These are phyloP conservation scores for Triticum urartu DNA, from an alignment of 176 grass and related monocot species.

Conservation along the genomic window DNA sequence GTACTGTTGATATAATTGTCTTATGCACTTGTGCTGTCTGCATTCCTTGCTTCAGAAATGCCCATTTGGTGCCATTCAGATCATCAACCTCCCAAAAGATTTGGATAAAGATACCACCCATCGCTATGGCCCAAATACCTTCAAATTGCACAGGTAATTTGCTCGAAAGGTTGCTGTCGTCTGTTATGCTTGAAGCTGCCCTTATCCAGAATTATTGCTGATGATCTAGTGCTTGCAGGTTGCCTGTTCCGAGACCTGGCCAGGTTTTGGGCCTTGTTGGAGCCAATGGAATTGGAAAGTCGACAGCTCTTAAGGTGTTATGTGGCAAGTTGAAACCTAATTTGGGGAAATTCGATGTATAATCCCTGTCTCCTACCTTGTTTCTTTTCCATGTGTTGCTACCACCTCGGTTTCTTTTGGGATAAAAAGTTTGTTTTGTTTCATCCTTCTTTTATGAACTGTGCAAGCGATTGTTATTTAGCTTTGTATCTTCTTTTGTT, in stretches of 20 bases:
- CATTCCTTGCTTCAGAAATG: constrained; percentile 64
- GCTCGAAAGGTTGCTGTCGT: neutral
- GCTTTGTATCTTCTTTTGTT: neutral
- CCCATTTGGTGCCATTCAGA: constrained; percentile 87
- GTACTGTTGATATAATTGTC: neutral
- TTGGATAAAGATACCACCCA: constrained; percentile 87
- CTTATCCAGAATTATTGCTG: constrained; percentile 7
- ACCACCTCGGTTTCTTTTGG: neutral
- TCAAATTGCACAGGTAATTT: constrained; percentile 72
- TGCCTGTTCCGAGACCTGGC: constrained; percentile 74
- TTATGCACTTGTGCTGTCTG: neutral
- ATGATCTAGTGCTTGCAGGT: constrained; percentile 35
- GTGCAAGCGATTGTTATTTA: constrained; percentile 6
- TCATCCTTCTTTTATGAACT: neutral
- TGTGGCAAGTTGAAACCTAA: constrained; percentile 78
- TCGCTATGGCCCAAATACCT: constrained; percentile 79
- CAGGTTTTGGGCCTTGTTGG: constrained; percentile 81
- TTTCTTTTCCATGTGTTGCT: constrained; percentile 14
- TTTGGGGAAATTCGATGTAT: constrained; percentile 72
- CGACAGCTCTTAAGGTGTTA: constrained; percentile 67
- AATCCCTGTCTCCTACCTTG: neutral
- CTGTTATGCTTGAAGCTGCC: neutral
- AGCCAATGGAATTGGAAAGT: constrained; percentile 76
- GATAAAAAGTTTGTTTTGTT: neutral
- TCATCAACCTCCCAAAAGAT: constrained; percentile 87